Base-by-base conservation (phyloP, 257 asterid genomes). In the Cruciata laevipes region DNA sequence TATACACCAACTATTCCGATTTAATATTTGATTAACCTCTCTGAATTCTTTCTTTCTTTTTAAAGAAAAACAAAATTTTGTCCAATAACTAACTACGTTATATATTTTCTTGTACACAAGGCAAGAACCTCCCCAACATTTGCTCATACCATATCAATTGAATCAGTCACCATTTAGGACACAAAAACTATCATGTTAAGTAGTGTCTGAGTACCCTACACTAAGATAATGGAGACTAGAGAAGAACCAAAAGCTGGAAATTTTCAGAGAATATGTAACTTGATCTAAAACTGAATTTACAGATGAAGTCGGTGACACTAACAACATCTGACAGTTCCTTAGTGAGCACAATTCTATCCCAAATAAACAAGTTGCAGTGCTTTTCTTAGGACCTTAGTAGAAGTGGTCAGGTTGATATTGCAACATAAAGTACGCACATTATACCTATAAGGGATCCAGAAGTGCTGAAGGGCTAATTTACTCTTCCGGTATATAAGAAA, bases 401-500 rank as follows among this genome's bases (percentile, higher is more conserved):
- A 32, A 16, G 44, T 30, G 44, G 14, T 30, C 42, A 61, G 3
- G 38, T 61, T 61, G 12, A 61, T 30, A 32, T 11, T 23, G 11
- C 21, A 18, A 7, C 24, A 33, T 32, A n/a, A 8, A 30, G 51
- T 20, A 33, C 5, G 49, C 17, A 33, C 38, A 33, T 62, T 62
- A 33, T 35, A 23, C 66, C 51, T 62, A 16, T 10, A 35, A 24
- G 40, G 51, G 30, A 38, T 62, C 18, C 4, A 59, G 17, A 58
- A 27, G 35, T 35, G 14, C 17, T 44, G 31, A 57, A 25, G 21
- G 20, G 61, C 55, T 53, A 52, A 64, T 68, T 75, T 70, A 85
- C 17, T 77, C 63, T 67, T 83, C 92, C 20, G 78, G 79, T 38
- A 83, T 79, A 78, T 73, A 79, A 30, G 76, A 70, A 49, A 74